A percentile compares a stretch with the other conserved stretches of the same genome.
These are phyloP conservation scores for Cytospora paraplurivora DNA, from an alignment of 2,329 filamentous ascomycete genomes.

Conservation along the genomic window DNA sequence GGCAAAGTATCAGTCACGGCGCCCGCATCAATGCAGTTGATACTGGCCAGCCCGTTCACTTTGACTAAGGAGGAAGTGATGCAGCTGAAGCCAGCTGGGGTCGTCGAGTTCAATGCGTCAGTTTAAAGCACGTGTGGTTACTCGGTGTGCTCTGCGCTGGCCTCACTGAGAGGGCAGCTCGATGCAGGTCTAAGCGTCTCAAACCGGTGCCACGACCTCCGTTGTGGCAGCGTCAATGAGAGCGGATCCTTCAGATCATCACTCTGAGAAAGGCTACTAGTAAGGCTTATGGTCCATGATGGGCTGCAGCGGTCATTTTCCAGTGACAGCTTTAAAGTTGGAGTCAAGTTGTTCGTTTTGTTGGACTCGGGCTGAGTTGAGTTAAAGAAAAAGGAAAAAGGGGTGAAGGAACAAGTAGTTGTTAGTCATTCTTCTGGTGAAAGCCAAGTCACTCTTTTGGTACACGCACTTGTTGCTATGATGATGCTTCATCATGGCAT, in stretches of 20 bases:
- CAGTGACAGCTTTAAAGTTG: conserved; percentile 7
- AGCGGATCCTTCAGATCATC: conserved; percentile 3
- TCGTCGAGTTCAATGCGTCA: neutral
- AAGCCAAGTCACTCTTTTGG: conserved; percentile 12
- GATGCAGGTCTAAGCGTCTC: neutral
- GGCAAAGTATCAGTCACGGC: conserved; percentile 1
- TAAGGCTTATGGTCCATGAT: conserved; percentile 6
- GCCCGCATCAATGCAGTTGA: conserved; percentile 10
- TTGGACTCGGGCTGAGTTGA: conserved; percentile 13
- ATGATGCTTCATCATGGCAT: neutral
- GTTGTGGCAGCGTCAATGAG: neutral
- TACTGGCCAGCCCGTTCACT: conserved; percentile 6
- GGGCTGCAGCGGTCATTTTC: conserved; percentile 9
- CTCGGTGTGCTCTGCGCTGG: conserved; percentile 2
- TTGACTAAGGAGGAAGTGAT: conserved; percentile 2
- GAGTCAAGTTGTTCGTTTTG: conserved; percentile 13
- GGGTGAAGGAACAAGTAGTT: conserved; percentile 8
- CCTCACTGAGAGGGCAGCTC: conserved; percentile 1
- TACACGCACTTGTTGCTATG: neutral
- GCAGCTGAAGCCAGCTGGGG: neutral
- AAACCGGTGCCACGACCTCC: neutral
- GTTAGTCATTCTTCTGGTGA: conserved; percentile 15
- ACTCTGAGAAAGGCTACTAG: neutral
- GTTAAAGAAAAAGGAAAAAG: neutral
- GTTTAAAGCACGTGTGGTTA: neutral